These are phyloP conservation scores for Euphorbia schlechtendalii DNA, from an alignment of 441 rosid species.

Conservation along the genomic window DNA sequence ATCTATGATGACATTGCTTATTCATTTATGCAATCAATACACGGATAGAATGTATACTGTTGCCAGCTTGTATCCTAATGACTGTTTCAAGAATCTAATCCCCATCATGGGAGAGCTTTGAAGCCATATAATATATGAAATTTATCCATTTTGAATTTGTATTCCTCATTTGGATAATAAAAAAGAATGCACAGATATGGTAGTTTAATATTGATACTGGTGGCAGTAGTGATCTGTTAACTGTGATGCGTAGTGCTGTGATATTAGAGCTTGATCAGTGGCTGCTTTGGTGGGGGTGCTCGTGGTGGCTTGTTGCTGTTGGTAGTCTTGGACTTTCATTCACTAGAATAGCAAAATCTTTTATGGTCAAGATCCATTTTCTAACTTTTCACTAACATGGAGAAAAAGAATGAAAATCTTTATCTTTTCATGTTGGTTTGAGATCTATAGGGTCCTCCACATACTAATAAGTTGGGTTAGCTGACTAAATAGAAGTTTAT, in stretches of 20 bases:
- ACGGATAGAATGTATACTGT: neutral
- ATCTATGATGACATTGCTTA: neutral
- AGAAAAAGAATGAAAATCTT: neutral
- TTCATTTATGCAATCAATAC: neutral
- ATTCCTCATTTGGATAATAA: neutral
- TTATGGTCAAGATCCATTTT: neutral
- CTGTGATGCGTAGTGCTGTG: neutral
- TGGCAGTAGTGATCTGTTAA: neutral
- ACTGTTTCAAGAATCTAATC: neutral
- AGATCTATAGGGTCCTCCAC: neutral
- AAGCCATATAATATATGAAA: neutral
- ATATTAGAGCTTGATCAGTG: neutral
- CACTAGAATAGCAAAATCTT: neutral
- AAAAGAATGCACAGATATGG: neutral
- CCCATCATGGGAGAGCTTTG: neutral
- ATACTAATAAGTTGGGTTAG: neutral
- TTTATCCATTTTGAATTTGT: neutral
- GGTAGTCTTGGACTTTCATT: neutral
- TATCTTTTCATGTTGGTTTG: neutral
- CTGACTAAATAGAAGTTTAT: neutral
- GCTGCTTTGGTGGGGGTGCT: neutral
- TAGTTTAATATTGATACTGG: neutral
- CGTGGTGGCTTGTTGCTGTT: neutral
- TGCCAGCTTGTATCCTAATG: neutral
- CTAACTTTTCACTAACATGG: neutral